Percentiles rank a stretch among this genome's conserved stretches.
Conservation (phyloP, 148 eudicot species). For the Nepenthes mirabilis region DNA sequence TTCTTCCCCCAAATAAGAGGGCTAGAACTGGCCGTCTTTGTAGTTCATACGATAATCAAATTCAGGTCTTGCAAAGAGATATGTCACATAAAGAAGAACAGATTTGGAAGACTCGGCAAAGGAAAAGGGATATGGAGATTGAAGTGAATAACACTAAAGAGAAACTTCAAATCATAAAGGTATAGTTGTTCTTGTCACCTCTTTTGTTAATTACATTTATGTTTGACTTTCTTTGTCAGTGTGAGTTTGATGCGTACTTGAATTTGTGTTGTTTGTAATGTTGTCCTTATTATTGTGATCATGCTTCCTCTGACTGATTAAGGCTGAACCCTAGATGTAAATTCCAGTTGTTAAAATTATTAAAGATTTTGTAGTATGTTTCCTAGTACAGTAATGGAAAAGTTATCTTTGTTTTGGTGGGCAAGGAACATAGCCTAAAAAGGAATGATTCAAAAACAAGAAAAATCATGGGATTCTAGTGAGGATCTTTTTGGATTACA, state of each 20-base stretch:
- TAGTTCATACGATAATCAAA: constrained; percentile 74
- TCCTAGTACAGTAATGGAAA: no score
- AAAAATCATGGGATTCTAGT: no score
- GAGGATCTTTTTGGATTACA: no score
- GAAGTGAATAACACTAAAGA: constrained; percentile 22
- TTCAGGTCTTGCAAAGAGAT: constrained; percentile 50
- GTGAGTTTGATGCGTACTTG: background rate
- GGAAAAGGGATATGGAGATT: constrained; percentile 47
- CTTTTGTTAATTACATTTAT: background rate
- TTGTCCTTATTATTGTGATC: no score
- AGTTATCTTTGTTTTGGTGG: no score
- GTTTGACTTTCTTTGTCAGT: background rate
- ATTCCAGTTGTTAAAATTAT: no score
- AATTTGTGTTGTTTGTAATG: no score
- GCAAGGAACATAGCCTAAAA: no score
- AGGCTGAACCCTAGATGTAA: no score
- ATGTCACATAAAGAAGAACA: constrained; percentile 22
- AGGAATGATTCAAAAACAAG: no score
- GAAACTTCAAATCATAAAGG: constrained; percentile 43
- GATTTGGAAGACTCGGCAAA: constrained; percentile 28
- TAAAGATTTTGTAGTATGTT: no score
- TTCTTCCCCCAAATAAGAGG: constrained; percentile 71
- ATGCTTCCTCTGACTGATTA: no score
- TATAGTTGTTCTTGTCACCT: constrained; percentile 10
- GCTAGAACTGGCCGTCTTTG: constrained; percentile 53